Base-by-base conservation (phyloP, 768 basidiomycete species). In the Lactifluus echinatus region DNA sequence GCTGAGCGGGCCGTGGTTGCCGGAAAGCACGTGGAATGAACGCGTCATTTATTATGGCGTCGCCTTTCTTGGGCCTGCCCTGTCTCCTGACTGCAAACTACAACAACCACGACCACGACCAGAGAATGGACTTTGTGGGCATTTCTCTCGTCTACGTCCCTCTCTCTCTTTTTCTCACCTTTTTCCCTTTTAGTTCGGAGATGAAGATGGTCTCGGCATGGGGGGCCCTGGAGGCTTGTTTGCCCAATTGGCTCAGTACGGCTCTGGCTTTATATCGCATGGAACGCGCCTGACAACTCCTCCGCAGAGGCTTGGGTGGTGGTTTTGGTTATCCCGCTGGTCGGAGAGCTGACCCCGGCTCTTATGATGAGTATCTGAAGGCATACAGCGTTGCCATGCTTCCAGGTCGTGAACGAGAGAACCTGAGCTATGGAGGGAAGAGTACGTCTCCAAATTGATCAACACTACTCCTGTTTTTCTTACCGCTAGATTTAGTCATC, bases 331-430 rank as follows among this genome's bases (percentile, higher is more conserved):
- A 73, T 63, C 71, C 69, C 37, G 63, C 74, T 45, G 76, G 78
- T 15, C 75, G 44, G 8, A 53, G 79, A 8, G 63, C 81, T n/a
- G 79, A 83, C 56, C 79, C 89, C 14, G 79, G 84, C 61, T 76
- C 89, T 0, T 98, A 91, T 67, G 87, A 94, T 66, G 90, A 95
- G 65, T 93, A 95, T 73, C 78, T 93, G 64, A 93, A 89, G 68
- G 96, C 94, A 2, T 95, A 94, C 68, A 94, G 92, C 63, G 89
- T 94, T 51, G 93, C 92, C 19, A 93, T 97, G 85, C 83, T 96
- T 52, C 87, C 87, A 1, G 85, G 91, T 29, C 78, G 79, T 62
- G 86, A 92, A 71, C 77, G 92, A 72, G 83, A 91, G 60, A 96
- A 98, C 68, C 72, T 99, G 29, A 90, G 92, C 55, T 98, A 94